A percentile compares a stretch with the other conserved stretches of the same genome.
Evolutionary conservation across 1,284 basidiomycete genomes (phyloP).

Genomic region (Anthracocystis panici-leucophaei): DNA sequence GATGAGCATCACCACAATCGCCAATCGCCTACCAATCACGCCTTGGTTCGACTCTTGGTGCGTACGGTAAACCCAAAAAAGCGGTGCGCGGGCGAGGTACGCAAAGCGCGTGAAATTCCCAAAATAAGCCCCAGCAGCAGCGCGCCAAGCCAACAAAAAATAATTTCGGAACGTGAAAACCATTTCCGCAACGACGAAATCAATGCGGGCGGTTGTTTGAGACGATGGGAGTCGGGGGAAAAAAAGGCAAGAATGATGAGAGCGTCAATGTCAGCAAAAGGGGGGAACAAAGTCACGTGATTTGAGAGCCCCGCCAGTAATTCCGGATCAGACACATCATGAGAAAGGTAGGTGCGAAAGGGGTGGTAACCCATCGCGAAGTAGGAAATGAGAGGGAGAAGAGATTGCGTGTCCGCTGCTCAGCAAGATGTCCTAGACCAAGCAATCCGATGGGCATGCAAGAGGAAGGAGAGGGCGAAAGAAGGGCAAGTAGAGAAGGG

Average conservation of each 20-base stretch:
- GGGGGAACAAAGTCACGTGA: conserved; percentile 30
- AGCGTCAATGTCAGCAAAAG: conserved; percentile 11
- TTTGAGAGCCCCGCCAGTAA: conserved; percentile 7
- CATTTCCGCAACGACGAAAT: neutral
- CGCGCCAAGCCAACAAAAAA: neutral
- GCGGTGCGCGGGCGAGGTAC: neutral
- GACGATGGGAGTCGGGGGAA: conserved; percentile 2
- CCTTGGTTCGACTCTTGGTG: conserved; percentile 38
- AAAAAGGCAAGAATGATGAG: neutral
- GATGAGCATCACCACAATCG: conserved; percentile 35
- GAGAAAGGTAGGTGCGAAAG: neutral
- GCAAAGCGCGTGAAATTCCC: too few species aligned
- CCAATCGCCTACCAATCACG: conserved; percentile 17
- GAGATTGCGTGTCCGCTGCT: conserved; percentile 31
- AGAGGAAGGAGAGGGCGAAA: neutral
- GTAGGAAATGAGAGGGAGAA: neutral
- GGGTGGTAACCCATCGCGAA: neutral
- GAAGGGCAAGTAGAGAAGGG: neutral
- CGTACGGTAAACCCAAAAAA: conserved; percentile 20
- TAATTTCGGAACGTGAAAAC: neutral
- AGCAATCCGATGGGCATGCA: neutral
- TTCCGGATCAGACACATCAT: neutral
- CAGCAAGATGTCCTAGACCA: conserved; percentile 28
- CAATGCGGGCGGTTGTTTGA: neutral
- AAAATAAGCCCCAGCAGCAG: too few species aligned